Conservation (phyloP, 768 basidiomycete genomes). For the Podaxis sp. region DNA sequence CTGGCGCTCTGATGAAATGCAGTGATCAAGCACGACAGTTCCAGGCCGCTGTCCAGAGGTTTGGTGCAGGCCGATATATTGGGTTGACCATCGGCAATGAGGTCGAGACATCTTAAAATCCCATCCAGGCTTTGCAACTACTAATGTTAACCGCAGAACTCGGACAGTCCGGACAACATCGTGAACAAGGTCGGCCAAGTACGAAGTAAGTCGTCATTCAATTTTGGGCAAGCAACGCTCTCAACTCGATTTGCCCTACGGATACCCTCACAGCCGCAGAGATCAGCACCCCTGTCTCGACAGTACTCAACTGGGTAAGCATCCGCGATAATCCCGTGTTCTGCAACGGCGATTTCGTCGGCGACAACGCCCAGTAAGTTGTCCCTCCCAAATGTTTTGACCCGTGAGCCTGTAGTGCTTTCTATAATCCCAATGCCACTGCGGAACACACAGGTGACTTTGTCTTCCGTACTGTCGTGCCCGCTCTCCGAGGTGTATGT, state of each 20-base stretch:
- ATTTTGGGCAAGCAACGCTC: neutral
- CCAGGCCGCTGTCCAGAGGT: conserved; percentile 23
- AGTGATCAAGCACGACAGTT: no score
- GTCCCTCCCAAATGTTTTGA: neutral
- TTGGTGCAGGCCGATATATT: conserved; percentile 26
- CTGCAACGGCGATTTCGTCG: conserved; percentile 33
- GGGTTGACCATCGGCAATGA: conserved; percentile 34
- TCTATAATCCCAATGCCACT: conserved; percentile 27
- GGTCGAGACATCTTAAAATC: conserved; percentile 13
- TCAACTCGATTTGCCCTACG: conserved; percentile 8
- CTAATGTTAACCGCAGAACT: conserved; percentile 17
- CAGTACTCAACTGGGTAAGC: conserved; percentile 33
- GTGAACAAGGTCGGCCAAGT: conserved; percentile 32
- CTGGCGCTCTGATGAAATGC: no score
- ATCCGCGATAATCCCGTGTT: conserved; percentile 28
- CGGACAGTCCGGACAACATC: conserved; percentile 26
- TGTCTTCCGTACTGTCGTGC: conserved; percentile 32
- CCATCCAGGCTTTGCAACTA: neutral
- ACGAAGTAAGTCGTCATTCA: conserved; percentile 21
- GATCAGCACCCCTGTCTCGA: conserved; percentile 30
- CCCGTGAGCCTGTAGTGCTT: conserved; percentile 21
- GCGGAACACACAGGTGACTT: conserved; percentile 33
- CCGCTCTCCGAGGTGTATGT: conserved; percentile 30
- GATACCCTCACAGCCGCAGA: conserved; percentile 29
- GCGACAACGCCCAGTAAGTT: conserved; percentile 34